Percentiles rank a stretch among this genome's conserved stretches.
Conservation (phyloP, 31 red algal species). For the Asparagopsis taxiformis region DNA sequence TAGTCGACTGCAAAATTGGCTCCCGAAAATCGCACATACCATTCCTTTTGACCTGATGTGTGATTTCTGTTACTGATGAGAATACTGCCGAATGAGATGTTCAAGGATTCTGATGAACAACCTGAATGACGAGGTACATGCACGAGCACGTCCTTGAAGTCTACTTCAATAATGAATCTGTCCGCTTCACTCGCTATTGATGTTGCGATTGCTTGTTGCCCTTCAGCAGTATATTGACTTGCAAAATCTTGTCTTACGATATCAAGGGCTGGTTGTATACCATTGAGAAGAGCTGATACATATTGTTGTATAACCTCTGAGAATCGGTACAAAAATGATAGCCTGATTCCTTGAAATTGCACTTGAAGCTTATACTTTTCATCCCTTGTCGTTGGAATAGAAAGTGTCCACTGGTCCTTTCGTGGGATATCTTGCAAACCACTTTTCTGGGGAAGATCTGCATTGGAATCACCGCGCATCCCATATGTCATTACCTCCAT, state of each 20-base stretch:
- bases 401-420: constrained; percentile 46
- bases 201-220: neutral
- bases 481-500: constrained; percentile 39
- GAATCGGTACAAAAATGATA: constrained; percentile 48
- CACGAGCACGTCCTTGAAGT: constrained; percentile 21
- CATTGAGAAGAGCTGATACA: constrained; percentile 30
- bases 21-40: constrained; percentile 19
- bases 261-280: constrained; percentile 27
- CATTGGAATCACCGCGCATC: constrained; percentile 3
- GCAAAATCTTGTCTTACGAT: constrained; percentile 19
- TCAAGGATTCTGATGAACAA: constrained; percentile 48
- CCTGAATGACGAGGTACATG: constrained; percentile 61
- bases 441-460: no score
- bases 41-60: neutral
- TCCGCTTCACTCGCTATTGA: neutral
- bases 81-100: constrained; percentile 7
- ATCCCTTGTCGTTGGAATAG: constrained; percentile 20
- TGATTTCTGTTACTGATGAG: constrained; percentile 1
- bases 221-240: neutral
- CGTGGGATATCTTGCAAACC: neutral
- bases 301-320: constrained; percentile 50
- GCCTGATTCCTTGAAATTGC: constrained; percentile 43
- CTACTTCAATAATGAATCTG: constrained; percentile 29
- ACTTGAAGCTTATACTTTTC: constrained; percentile 29
- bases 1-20: constrained; percentile 43